Percentiles rank a stretch among this genome's conserved stretches.
These are phyloP conservation scores for Oldenlandia corymbosa DNA, from an alignment of 257 asterid species.

Conservation along the genomic window DNA sequence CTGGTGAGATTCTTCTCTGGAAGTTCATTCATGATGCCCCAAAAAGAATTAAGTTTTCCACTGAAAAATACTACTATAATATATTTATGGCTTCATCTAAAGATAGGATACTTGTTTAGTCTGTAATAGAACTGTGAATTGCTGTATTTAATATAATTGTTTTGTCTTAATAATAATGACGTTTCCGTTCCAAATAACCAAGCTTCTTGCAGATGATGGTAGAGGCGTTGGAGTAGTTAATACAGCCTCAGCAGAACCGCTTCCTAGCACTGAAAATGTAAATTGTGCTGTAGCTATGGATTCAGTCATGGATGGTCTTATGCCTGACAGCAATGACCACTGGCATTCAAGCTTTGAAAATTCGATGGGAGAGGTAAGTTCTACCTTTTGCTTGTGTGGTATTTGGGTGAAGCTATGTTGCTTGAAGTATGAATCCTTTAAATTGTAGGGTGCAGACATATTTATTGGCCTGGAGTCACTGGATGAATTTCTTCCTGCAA, in stretches of 20 bases:
- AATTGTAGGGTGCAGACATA: slow-evolving; percentile 44
- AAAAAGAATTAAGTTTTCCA: background rate
- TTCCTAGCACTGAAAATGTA: slow-evolving; percentile 16
- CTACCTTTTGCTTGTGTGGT: slow-evolving; percentile 9
- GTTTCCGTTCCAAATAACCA: slow-evolving; percentile 2
- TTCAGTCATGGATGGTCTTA: slow-evolving; percentile 23
- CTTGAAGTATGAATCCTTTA: slow-evolving; percentile 19
- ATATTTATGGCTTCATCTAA: background rate
- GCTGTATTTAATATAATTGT: too few relatives aligned
- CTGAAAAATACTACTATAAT: background rate
- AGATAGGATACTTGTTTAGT: background rate
- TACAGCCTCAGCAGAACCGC: slow-evolving; percentile 13
- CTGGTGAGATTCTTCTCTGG: slow-evolving; percentile 27
- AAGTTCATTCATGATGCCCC: background rate
- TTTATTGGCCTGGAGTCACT: slow-evolving; percentile 37
- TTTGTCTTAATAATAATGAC: background rate
- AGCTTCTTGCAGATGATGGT: slow-evolving; percentile 11
- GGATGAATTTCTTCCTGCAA: slow-evolving; percentile 37
- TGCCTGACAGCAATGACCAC: slow-evolving; percentile 27
- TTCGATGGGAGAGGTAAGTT: slow-evolving; percentile 47
- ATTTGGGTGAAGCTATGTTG: slow-evolving; percentile 1
- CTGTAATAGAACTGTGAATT: background rate
- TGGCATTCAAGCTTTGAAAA: slow-evolving; percentile 34
- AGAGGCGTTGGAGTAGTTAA: slow-evolving; percentile 15
- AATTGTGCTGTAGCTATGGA: slow-evolving; percentile 15